These are phyloP conservation scores for Cantharellus anzutake DNA, from an alignment of 768 basidiomycete genomes.

Conservation along the genomic window DNA sequence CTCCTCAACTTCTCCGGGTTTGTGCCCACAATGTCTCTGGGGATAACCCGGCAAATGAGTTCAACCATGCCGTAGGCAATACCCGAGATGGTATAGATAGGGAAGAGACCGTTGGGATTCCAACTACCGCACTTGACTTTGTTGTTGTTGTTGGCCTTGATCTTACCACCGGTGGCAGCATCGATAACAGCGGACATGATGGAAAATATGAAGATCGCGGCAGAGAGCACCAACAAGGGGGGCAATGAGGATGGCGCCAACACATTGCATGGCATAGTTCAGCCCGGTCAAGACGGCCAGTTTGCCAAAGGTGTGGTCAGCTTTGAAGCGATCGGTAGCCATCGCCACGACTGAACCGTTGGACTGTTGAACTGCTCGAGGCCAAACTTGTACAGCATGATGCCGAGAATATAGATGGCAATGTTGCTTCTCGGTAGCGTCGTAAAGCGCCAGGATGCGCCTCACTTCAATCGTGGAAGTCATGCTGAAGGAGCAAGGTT, in stretches of 20 bases:
- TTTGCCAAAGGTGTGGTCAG: slow-evolving; percentile 11
- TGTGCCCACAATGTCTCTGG: too few species aligned
- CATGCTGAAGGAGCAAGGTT: too few species aligned
- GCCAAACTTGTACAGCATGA: neutral
- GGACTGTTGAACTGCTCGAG: neutral
- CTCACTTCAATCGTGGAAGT: slow-evolving; percentile 4
- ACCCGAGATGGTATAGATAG: too few species aligned
- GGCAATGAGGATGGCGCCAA: slow-evolving; percentile 12
- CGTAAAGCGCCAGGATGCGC: too few species aligned
- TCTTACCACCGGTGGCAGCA: slow-evolving; percentile 1
- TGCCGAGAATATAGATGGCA: neutral
- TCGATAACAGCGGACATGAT: slow-evolving; percentile 12
- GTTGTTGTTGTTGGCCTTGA: too few species aligned
- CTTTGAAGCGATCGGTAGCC: slow-evolving; percentile 11
- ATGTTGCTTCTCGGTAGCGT: too few species aligned
- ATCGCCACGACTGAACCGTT: slow-evolving; percentile 8
- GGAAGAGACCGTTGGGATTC: too few species aligned
- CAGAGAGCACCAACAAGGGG: slow-evolving; percentile 14
- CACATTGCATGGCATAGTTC: slow-evolving; percentile 14
- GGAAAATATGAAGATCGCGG: slow-evolving; percentile 13
- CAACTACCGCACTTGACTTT: too few species aligned
- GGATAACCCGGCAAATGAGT: too few species aligned
- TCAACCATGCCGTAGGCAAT: too few species aligned
- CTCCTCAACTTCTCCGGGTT: too few species aligned
- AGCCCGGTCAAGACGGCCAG: slow-evolving; percentile 12